A percentile compares a stretch with the other conserved stretches of the same genome.
These are phyloP conservation scores for Mimosa pudica DNA, from an alignment of 306 rosid species.

Conservation along the genomic window DNA sequence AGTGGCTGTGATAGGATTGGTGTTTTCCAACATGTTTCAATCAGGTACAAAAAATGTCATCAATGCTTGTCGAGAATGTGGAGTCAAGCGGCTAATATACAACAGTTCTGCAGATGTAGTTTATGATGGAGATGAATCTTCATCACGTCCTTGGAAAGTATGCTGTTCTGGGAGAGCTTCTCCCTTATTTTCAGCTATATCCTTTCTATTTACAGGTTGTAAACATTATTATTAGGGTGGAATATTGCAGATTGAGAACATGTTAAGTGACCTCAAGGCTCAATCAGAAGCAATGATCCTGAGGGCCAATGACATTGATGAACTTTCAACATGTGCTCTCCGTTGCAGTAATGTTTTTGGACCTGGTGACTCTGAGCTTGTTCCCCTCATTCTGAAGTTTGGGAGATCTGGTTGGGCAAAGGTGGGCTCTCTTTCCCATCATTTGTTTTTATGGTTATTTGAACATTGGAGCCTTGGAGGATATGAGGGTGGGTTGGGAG, in stretches of 20 bases:
- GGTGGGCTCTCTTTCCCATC: constrained; percentile 47
- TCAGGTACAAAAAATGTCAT: constrained; percentile 86
- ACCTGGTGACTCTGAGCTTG: constrained; percentile 71
- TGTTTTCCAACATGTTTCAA: constrained; percentile 37
- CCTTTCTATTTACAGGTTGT: constrained; percentile 32
- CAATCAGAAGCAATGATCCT: constrained; percentile 86
- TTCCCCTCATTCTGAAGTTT: constrained; percentile 54
- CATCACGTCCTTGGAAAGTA: constrained; percentile 74
- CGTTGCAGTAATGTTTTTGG: constrained; percentile 91
- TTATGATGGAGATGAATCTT: constrained; percentile 46
- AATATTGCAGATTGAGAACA: constrained; percentile 62
- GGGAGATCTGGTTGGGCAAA: constrained; percentile 74
- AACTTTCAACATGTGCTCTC: constrained; percentile 83
- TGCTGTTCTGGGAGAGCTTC: constrained; percentile 36
- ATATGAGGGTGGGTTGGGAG: not conserved
- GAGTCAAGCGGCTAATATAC: constrained; percentile 72
- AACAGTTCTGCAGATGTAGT: constrained; percentile 86
- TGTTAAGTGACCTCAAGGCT: constrained; percentile 73
- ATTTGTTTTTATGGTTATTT: constrained; percentile 6
- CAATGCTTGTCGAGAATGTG: constrained; percentile 77
- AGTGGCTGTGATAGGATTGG: constrained; percentile 4
- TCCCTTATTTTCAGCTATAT: constrained; percentile 15
- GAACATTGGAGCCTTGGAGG: not conserved
- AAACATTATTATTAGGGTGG: constrained; percentile 23
- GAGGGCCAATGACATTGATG: constrained; percentile 70